Percentiles rank a stretch among this genome's conserved stretches.
These are phyloP conservation scores for Neofusicoccum sp. DNA, from an alignment of 2,329 filamentous ascomycete genomes.

Conservation along the genomic window DNA sequence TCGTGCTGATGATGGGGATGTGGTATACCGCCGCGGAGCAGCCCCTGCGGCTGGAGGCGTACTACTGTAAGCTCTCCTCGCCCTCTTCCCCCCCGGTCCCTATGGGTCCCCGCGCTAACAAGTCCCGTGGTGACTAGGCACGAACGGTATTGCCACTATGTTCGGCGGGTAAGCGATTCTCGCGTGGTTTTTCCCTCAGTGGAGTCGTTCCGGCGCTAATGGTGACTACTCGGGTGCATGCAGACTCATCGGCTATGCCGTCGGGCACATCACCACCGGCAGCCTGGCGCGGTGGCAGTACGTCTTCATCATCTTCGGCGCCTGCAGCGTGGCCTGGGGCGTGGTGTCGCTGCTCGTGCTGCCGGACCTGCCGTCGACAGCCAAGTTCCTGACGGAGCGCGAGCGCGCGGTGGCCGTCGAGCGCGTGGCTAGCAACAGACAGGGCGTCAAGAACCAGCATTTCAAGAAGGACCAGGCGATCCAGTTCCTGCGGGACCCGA, in stretches of 20 bases:
- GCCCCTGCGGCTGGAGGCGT: slow-evolving; percentile 56
- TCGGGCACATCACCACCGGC: slow-evolving; percentile 60
- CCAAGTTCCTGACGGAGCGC: slow-evolving; percentile 45
- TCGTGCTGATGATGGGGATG: slow-evolving; percentile 39
- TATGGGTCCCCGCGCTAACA: not conserved
- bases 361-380: slow-evolving; percentile 50
- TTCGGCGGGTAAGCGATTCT: slow-evolving; percentile 50
- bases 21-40: slow-evolving; percentile 51
- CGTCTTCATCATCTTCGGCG: slow-evolving; percentile 59
- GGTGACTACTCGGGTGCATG: slow-evolving; percentile 14
- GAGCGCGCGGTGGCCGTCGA: slow-evolving; percentile 55
- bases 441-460: slow-evolving; percentile 58
- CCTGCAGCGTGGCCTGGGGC: slow-evolving; percentile 41
- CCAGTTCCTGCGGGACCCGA: slow-evolving; percentile 56
- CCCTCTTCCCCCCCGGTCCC: not conserved
- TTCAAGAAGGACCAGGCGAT: slow-evolving; percentile 44
- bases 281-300: slow-evolving; percentile 57
- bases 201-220: slow-evolving; percentile 25
- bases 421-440: slow-evolving; percentile 54
- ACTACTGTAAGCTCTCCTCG: slow-evolving; percentile 50
- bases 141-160: slow-evolving; percentile 59
- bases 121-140: not conserved
- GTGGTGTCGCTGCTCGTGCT: slow-evolving; percentile 42
- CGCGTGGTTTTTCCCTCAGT: not conserved
- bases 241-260: slow-evolving; percentile 57